These are phyloP conservation scores for Scheffersomyces ergatensis DNA, from an alignment of 805 yeast genomes.

Conservation along the genomic window DNA sequence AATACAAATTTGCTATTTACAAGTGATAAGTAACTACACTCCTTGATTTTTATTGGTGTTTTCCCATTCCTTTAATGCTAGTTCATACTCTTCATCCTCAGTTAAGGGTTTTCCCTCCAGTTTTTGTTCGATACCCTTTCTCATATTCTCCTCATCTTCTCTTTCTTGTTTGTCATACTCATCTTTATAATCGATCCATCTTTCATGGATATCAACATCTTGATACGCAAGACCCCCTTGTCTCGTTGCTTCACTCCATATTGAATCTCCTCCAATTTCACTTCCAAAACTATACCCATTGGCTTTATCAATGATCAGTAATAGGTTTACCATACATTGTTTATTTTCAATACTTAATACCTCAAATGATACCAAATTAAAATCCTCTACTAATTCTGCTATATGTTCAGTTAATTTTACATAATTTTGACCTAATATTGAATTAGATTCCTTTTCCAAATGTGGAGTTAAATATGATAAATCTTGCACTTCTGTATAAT, in stretches of 20 bases:
- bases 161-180: conserved; percentile 59
- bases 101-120: conserved; percentile 36
- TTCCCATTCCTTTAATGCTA: conserved; percentile 29
- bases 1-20: neutral
- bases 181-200: conserved; percentile 89
- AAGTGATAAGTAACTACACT: neutral
- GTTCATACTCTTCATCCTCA: conserved; percentile 72
- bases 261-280: conserved; percentile 94
- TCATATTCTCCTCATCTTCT: conserved; percentile 40
- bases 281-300: conserved; percentile 92
- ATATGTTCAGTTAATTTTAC: conserved; percentile 71
- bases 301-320: conserved; percentile 81
- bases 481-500: conserved; percentile 91
- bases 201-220: conserved; percentile 79
- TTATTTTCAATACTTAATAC: conserved; percentile 92
- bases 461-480: conserved; percentile 63
- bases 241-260: conserved; percentile 96
- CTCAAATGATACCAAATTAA: conserved; percentile 81
- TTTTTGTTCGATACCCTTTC: conserved; percentile 21
- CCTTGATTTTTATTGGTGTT: conserved; percentile 3
- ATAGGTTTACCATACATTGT: conserved; percentile 80
- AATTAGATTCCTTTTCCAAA: conserved; percentile 69
- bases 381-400: conserved; percentile 83
- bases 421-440: conserved; percentile 58
- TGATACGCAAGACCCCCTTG: conserved; percentile 58